A percentile compares a stretch with the other conserved stretches of the same genome.
phyloP scores from a whole-genome alignment of 768 basidiomycete species.

The Tylopilus subfusipes region DNA sequence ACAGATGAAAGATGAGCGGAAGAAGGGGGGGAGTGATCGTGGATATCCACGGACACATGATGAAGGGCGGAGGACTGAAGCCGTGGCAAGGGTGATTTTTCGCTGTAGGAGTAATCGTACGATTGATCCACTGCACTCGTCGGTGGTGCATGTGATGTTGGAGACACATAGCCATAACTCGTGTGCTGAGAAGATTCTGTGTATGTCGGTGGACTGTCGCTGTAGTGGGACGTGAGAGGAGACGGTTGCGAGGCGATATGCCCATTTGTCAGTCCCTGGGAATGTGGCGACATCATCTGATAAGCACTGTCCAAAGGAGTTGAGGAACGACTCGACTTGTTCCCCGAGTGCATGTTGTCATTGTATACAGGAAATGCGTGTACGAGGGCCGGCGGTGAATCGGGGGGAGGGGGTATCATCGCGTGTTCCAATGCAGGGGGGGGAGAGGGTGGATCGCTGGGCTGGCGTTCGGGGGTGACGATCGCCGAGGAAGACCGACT shows the following conservation, averaged over 20 bases:
- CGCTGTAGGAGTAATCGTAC: conserved; percentile 30
- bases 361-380: conserved; percentile 38
- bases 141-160: conserved; percentile 23
- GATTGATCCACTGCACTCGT: conserved; percentile 25
- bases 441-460: conserved; percentile 26
- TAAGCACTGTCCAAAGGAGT: conserved; percentile 45
- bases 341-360: conserved; percentile 31
- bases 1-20: conserved; percentile 34
- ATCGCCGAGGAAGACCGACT: conserved; percentile 26
- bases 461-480: conserved; percentile 25
- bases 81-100: conserved; percentile 30
- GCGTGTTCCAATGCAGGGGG: conserved; percentile 48
- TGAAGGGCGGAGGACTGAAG: conserved; percentile 30
- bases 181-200: conserved; percentile 32
- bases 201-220: conserved; percentile 31
- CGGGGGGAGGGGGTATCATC: conserved; percentile 41
- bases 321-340: conserved; percentile 41
- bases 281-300: conserved; percentile 33
- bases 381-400: conserved; percentile 53
- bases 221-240: conserved; percentile 28
- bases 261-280: conserved; percentile 37
- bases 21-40: conserved; percentile 31
- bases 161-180: conserved; percentile 28
- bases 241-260: conserved; percentile 30
- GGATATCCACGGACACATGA: conserved; percentile 27